Percentiles rank a stretch among this genome's conserved stretches.
Evolutionary conservation across 225 moss, liverwort and hornwort genomes (phyloP).

Genomic region (Physcomitrellopsis africana): DNA sequence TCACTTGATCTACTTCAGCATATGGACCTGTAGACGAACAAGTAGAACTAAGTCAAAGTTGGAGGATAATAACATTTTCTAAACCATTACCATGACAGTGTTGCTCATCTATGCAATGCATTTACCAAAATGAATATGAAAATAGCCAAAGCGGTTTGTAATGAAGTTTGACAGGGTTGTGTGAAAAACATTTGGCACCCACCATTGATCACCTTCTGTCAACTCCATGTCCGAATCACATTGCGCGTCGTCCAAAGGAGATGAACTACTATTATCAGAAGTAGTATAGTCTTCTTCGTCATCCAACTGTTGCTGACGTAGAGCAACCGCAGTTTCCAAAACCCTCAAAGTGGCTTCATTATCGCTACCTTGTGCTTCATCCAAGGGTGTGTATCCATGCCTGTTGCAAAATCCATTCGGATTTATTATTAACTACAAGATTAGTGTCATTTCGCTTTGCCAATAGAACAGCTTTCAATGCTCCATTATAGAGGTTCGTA

Average conservation of each 20-base stretch:
- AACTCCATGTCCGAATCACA: constrained; percentile 40
- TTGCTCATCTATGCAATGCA: background rate
- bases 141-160: background rate
- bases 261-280: constrained; percentile 38
- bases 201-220: constrained; percentile 38
- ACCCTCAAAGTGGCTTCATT: constrained; percentile 67
- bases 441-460: background rate
- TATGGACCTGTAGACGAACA: constrained; percentile 38
- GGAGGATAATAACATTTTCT: background rate
- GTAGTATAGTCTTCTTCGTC: constrained; percentile 21
- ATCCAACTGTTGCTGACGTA: constrained; percentile 45
- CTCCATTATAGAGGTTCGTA: too few relatives aligned
- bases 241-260: constrained; percentile 42
- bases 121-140: background rate
- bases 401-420: constrained; percentile 37
- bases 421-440: background rate
- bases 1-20: constrained; percentile 24
- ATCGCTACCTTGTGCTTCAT: constrained; percentile 70
- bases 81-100: background rate
- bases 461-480: too few relatives aligned
- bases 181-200: background rate
- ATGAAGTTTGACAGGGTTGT: background rate
- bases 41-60: background rate
- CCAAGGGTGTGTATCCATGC: constrained; percentile 71
- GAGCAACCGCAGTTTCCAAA: constrained; percentile 72